Conservation (phyloP, 2,329 filamentous ascomycete species). For the Sporothrix pallida region DNA sequence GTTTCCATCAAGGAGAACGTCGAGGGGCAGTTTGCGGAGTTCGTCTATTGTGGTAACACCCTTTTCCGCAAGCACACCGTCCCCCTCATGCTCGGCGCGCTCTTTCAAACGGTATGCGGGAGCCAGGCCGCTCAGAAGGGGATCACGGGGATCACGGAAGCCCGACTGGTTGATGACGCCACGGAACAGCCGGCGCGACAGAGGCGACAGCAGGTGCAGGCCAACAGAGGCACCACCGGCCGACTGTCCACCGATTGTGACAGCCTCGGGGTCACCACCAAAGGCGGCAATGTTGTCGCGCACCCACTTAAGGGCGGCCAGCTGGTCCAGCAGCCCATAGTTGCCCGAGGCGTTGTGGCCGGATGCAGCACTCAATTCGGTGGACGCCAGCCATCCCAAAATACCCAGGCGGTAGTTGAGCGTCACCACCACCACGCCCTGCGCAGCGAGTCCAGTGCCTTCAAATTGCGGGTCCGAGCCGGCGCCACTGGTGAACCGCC, state of each 20-base stretch:
- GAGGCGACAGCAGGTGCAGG: not conserved
- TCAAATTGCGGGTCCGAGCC: constrained; percentile 2
- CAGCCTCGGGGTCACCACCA: not conserved
- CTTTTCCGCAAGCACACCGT: not conserved
- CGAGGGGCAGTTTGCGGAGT: not conserved
- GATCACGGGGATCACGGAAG: not conserved
- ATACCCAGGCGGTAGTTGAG: constrained; percentile 1
- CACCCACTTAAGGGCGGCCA: not conserved
- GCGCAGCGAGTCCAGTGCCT: not conserved
- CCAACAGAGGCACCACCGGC: not conserved
- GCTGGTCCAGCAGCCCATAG: not conserved
- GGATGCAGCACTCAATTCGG: not conserved
- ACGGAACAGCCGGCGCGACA: not conserved
- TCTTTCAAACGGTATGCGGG: not conserved
- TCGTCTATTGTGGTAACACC: not conserved
- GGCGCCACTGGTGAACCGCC: constrained; percentile 9
- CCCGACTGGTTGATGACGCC: not conserved
- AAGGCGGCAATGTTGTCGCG: not conserved
- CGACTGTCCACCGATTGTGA: not conserved
- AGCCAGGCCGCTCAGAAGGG: not conserved
- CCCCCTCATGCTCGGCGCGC: not conserved
- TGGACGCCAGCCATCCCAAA: not conserved
- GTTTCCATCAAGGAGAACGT: not conserved
- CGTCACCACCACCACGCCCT: not conserved
- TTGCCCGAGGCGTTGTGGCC: constrained; percentile 3